Evolutionary conservation across 805 yeast genomes (phyloP).

Genomic region (Candida silvatica): DNA sequence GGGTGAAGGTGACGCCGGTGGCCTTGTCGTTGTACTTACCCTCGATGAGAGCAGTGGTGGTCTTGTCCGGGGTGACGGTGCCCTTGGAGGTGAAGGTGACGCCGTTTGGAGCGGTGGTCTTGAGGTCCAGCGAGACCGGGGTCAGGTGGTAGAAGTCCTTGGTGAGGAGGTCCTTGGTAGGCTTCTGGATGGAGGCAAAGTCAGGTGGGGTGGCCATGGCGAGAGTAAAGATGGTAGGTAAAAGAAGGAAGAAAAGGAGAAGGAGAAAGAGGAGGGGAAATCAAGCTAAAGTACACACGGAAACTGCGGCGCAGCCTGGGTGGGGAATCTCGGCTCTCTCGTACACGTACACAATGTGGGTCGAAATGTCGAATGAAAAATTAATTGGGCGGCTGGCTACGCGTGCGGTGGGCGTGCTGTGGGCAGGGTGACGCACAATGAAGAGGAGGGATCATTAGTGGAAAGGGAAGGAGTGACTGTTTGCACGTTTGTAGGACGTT

Average conservation of each 20-base stretch:
- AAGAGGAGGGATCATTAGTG: too few relatives aligned
- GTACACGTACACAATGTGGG: too few relatives aligned
- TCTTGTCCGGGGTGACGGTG: constrained; percentile 62
- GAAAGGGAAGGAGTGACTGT: too few relatives aligned
- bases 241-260: constrained; percentile 1
- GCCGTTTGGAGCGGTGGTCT: constrained; percentile 93
- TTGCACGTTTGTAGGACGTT: too few relatives aligned
- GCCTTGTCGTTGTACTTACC: constrained; percentile 90
- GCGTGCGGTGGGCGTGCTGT: too few relatives aligned
- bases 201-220: constrained; percentile 71
- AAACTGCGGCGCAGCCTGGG: too few relatives aligned
- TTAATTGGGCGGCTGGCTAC: too few relatives aligned
- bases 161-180: constrained; percentile 82
- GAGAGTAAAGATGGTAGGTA: not conserved
- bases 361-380: too few relatives aligned
- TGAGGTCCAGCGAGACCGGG: constrained; percentile 81
- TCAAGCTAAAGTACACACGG: not conserved
- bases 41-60: constrained; percentile 84
- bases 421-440: too few relatives aligned
- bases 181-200: constrained; percentile 88
- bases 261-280: not conserved
- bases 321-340: too few relatives aligned
- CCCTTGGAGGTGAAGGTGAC: constrained; percentile 93
- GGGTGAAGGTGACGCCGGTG: constrained; percentile 86
- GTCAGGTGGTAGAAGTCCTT: constrained; percentile 90